phyloP scores from a whole-genome alignment of 2,329 filamentous ascomycete species.

The Plectosphaerella cucumerina region DNA sequence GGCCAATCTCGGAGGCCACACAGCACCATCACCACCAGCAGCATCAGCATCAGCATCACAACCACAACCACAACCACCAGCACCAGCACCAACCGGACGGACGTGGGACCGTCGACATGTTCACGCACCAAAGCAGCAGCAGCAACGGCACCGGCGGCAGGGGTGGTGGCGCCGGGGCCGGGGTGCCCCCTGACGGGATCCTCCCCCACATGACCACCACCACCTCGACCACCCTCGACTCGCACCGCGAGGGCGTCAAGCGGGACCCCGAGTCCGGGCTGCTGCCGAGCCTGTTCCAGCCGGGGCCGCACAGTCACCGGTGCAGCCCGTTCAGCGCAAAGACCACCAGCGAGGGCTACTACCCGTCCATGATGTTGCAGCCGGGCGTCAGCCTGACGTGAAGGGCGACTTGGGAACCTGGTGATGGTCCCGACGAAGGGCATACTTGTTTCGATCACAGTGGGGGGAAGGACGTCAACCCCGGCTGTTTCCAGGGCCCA shows the following conservation, averaged over 20 bases:
- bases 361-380: slow-evolving; percentile 45
- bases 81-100: slow-evolving; percentile 30
- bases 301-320: slow-evolving; percentile 30
- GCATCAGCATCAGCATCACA: too few relatives aligned
- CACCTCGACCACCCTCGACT: slow-evolving; percentile 13
- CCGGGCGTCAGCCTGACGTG: slow-evolving; percentile 41
- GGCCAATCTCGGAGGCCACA: slow-evolving; percentile 41
- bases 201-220: slow-evolving; percentile 24
- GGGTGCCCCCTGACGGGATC: slow-evolving; percentile 21
- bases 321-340: slow-evolving; percentile 52
- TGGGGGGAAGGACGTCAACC: too few relatives aligned
- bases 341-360: slow-evolving; percentile 46
- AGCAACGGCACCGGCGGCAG: slow-evolving; percentile 19
- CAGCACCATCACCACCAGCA: slow-evolving; percentile 11
- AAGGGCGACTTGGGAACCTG: background rate
- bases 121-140: slow-evolving; percentile 21
- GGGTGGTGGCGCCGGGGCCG: too few relatives aligned
- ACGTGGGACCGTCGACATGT: slow-evolving; percentile 44
- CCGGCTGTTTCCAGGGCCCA: too few relatives aligned
- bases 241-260: slow-evolving; percentile 34
- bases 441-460: too few relatives aligned
- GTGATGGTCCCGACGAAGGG: too few relatives aligned
- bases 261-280: slow-evolving; percentile 40
- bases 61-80: too few relatives aligned
- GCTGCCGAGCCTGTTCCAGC: slow-evolving; percentile 43